phyloP scores from a whole-genome alignment of 768 basidiomycete species.

The Auricularia sp. region DNA sequence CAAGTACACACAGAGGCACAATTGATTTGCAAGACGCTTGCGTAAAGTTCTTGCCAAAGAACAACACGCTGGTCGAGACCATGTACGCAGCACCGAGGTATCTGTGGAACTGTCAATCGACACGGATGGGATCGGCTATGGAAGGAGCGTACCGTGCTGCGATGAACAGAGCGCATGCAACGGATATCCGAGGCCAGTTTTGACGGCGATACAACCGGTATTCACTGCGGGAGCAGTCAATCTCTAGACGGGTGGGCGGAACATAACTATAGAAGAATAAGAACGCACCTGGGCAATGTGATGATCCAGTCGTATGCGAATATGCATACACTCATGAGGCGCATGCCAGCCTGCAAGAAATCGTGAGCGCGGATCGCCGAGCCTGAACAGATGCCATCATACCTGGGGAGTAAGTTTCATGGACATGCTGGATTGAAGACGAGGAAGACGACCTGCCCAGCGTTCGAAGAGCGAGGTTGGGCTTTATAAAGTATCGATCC shows the following conservation, averaged over 20 bases:
- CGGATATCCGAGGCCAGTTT: neutral
- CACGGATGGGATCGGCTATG: no score
- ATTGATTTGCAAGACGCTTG: neutral
- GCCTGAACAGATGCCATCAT: no score
- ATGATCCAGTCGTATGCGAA: conserved; percentile 1
- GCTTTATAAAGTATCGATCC: no score
- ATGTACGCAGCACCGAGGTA: neutral
- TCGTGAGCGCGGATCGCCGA: no score
- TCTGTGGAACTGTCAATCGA: neutral
- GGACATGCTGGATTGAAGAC: no score
- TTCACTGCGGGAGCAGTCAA: neutral
- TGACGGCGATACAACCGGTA: neutral
- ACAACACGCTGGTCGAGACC: neutral
- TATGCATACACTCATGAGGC: neutral
- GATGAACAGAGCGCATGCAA: neutral
- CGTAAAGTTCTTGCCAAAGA: neutral
- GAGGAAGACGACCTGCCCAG: no score
- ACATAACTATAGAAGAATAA: neutral
- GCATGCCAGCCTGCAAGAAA: neutral
- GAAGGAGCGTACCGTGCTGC: neutral
- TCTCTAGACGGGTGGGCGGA: neutral
- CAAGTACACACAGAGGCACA: neutral
- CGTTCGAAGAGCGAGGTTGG: no score
- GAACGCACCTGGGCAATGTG: neutral
- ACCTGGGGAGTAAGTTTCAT: no score